Base-by-base conservation (phyloP, 106 monocot species). In the Triglochin maritima region DNA sequence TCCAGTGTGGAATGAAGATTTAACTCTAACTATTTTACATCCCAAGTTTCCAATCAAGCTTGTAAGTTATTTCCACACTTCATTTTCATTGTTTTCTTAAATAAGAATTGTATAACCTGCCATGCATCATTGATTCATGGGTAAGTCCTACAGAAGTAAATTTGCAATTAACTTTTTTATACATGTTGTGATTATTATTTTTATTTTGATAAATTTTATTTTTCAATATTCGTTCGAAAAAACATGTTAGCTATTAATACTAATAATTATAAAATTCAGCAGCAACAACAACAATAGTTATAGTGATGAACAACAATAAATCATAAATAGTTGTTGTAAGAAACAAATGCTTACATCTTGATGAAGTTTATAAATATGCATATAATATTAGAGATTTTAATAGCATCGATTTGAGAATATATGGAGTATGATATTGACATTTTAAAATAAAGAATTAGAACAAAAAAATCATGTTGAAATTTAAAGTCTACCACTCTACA, bases 1-100 rank as follows among this genome's bases (percentile, higher is more conserved):
- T 79, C 82, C 86, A 17, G 86, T 67, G 51, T 86, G 86, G 86
- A 77, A 86, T 62, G 86, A 82, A 49, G 82, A 82, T 9, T 47
- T 86, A 46, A 86, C 86, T 29, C 69, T 86, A 47, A 77, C 76
- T 55, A 71, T 86, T 56, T 48, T 63, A 7, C 70, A 86, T 77
- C 77, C 79, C 71, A 42, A 58, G 12, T 11, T 68, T 3, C 82
- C 78, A 52, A 56, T 86, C 57, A 83, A 49, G 59, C 69, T 86
- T 67, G 86, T 86, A 83, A 42, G 41, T 55, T 3, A 56, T 60
- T 56, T 62, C 56, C 71, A 50, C 9, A 13, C 49, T 45, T 48
- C 17, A 49, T 44, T 55, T 7, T 52, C 55, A 55, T 12, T 55
- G 10, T 55, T 12, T 10, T 55, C 8, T n/a, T n/a, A 9, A 2